A percentile compares a stretch with the other conserved stretches of the same genome.
Conservation (phyloP, 2,329 filamentous ascomycete species). For the Rutstroemia sp. region DNA sequence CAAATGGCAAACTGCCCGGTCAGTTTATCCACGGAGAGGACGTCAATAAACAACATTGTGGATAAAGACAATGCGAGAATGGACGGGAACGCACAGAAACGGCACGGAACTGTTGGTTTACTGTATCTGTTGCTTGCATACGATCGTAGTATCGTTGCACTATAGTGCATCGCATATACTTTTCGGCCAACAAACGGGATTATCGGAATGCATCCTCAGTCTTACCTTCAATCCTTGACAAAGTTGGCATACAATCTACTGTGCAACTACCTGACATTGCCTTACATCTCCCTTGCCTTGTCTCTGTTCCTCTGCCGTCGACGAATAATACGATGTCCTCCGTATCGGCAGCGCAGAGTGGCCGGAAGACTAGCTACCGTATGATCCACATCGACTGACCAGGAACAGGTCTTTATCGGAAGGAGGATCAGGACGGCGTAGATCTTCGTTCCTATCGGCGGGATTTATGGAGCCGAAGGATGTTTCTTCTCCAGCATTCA, state of each 20-base stretch:
- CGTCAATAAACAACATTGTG: not conserved
- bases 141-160: not conserved
- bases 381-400: not conserved
- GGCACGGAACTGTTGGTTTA: not conserved
- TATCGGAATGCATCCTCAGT: not conserved
- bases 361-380: not conserved
- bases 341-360: not conserved
- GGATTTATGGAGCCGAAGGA: not conserved
- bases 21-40: too few species aligned
- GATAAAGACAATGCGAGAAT: conserved; percentile 6
- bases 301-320: not conserved
- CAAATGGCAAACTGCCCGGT: not conserved
- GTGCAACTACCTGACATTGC: not conserved
- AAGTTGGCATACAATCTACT: too few species aligned
- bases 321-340: not conserved
- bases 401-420: not conserved
- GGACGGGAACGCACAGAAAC: conserved; percentile 6
- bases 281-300: too few species aligned
- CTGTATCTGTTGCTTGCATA: conserved; percentile 2
- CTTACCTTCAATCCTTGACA: not conserved
- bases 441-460: not conserved
- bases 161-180: conserved; percentile 7
- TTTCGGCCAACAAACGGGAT: not conserved
- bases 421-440: not conserved
- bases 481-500: not conserved